Conservation (phyloP, 306 rosid species). For the Carpinus fangiana region DNA sequence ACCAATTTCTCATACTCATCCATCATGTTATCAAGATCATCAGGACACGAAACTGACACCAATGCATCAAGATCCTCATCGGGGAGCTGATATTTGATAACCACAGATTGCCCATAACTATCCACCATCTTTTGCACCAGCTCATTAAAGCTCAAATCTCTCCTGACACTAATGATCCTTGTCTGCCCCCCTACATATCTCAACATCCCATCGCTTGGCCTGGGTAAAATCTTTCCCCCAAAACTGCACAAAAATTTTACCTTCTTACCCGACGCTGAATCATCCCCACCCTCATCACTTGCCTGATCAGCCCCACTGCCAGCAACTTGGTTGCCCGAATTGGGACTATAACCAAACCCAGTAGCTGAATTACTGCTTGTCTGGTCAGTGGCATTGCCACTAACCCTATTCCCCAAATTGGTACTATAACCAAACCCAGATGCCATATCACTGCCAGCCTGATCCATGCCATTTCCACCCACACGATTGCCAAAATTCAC, state of each 20-base stretch:
- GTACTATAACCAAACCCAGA: slow-evolving; percentile 32
- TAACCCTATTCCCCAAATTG: slow-evolving; percentile 33
- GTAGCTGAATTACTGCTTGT: slow-evolving; percentile 28
- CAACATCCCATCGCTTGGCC: slow-evolving; percentile 85
- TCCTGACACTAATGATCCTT: slow-evolving; percentile 70
- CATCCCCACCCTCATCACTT: slow-evolving; percentile 65
- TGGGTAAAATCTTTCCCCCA: slow-evolving; percentile 82
- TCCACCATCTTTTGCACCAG: slow-evolving; percentile 69
- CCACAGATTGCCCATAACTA: slow-evolving; percentile 68
- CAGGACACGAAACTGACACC: slow-evolving; percentile 77
- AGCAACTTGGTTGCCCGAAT: slow-evolving; percentile 32
- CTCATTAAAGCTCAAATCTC: slow-evolving; percentile 64
- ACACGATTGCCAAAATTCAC: slow-evolving; percentile 44
- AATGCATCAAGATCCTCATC: slow-evolving; percentile 92
- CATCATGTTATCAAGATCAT: slow-evolving; percentile 92
- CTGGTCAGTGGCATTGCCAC: slow-evolving; percentile 49
- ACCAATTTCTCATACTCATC: slow-evolving; percentile 80
- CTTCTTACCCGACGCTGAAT: slow-evolving; percentile 57
- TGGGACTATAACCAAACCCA: slow-evolving; percentile 34
- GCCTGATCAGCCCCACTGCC: slow-evolving; percentile 44
- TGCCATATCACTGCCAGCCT: slow-evolving; percentile 44
- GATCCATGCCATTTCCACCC: slow-evolving; percentile 39
- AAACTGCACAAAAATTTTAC: slow-evolving; percentile 84
- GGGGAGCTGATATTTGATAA: slow-evolving; percentile 86
- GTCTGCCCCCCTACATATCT: slow-evolving; percentile 98